phyloP scores from a whole-genome alignment of 2,329 filamentous ascomycete species.

The Talaromyces sp. region DNA sequence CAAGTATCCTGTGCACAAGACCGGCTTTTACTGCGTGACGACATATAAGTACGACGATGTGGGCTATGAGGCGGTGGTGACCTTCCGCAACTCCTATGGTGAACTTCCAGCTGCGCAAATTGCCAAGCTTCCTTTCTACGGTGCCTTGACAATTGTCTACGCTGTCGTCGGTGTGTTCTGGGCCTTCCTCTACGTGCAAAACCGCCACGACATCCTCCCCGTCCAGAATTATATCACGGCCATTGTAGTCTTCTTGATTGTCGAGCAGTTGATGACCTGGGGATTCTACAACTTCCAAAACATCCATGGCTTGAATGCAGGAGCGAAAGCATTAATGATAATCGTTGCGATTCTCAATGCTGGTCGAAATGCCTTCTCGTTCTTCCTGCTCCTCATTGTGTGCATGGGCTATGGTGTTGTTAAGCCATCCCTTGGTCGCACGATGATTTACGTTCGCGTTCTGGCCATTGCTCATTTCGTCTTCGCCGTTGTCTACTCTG shows the following conservation, averaged over 20 bases:
- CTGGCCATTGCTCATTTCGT: conserved; percentile 91
- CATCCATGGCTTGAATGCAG: conserved; percentile 78
- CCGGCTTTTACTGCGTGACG: conserved; percentile 93
- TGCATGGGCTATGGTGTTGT: conserved; percentile 99
- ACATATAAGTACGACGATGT: conserved; percentile 69
- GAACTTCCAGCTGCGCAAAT: conserved; percentile 95
- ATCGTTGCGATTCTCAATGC: conserved; percentile 93
- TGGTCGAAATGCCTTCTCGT: conserved; percentile 94
- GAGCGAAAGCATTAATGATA: conserved; percentile 83
- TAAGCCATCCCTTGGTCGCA: conserved; percentile 85
- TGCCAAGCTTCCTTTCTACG: conserved; percentile 95
- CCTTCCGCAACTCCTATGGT: conserved; percentile 94
- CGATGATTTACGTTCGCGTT: conserved; percentile 91
- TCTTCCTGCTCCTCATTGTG: conserved; percentile 95
- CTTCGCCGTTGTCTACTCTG: conserved; percentile 90
- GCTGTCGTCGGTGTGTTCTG: conserved; percentile 78
- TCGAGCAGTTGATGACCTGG: conserved; percentile 99
- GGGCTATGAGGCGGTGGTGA: conserved; percentile 78
- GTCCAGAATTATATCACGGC: conserved; percentile 99
- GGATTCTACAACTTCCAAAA: conserved; percentile 97
- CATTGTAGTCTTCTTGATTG: conserved; percentile 87
- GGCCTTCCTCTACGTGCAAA: conserved; percentile 94
- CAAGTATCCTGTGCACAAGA: conserved; percentile 83
- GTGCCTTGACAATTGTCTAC: conserved; percentile 90
- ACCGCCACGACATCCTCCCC: conserved; percentile 88